These are phyloP conservation scores for Pseudevernia furfuracea DNA, from an alignment of 495 filamentous ascomycete genomes.

Conservation along the genomic window DNA sequence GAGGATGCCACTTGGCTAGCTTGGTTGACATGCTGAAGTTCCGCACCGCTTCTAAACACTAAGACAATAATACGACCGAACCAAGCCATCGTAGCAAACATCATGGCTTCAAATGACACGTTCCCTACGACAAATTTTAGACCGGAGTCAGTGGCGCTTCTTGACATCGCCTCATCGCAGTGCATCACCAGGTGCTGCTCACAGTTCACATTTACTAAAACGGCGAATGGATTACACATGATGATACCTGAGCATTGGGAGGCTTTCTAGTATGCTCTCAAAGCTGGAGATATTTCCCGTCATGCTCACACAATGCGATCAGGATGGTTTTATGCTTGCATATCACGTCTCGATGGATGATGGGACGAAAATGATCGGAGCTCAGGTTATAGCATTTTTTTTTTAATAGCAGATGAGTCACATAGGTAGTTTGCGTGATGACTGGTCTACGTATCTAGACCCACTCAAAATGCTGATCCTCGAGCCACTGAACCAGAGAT, in stretches of 20 bases:
- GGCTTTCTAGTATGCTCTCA: not conserved
- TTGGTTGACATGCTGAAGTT: slow-evolving; percentile 82
- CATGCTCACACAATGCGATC: not conserved
- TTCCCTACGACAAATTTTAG: not conserved
- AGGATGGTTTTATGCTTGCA: slow-evolving; percentile 9
- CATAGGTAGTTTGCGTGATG: not conserved
- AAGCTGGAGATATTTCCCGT: not conserved
- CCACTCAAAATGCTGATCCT: not conserved
- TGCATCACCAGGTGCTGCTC: slow-evolving; percentile 4
- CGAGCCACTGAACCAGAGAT: no score
- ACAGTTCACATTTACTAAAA: not conserved
- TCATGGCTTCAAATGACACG: not conserved
- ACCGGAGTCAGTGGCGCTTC: slow-evolving; percentile 11
- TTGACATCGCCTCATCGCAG: slow-evolving; percentile 4
- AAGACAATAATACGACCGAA: not conserved
- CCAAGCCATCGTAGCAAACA: not conserved
- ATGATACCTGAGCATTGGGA: slow-evolving; percentile 14
- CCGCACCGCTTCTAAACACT: slow-evolving; percentile 24
- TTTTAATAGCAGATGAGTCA: not conserved
- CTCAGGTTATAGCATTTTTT: slow-evolving; percentile 2
- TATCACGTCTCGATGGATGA: slow-evolving; percentile 11
- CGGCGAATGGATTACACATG: slow-evolving; percentile 8
- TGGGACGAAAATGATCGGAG: not conserved
- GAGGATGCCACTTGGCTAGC: slow-evolving; percentile 68
- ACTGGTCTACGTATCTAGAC: slow-evolving; percentile 1